A percentile compares a stretch with the other conserved stretches of the same genome.
phyloP scores from a whole-genome alignment of 169 alveolate species.

The Perkinsus chesapeaki region DNA sequence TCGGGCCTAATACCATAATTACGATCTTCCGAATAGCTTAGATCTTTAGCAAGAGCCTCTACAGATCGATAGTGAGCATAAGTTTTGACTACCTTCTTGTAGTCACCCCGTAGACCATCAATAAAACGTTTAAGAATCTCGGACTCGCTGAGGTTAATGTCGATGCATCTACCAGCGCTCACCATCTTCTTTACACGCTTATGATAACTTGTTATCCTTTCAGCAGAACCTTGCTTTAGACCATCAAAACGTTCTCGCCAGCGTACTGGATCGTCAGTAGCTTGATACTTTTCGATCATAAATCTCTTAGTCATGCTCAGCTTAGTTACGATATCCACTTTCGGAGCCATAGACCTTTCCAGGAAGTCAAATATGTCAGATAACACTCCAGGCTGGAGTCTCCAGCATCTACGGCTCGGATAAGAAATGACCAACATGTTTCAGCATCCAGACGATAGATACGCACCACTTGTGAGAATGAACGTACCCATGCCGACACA shows the following conservation, averaged over 20 bases:
- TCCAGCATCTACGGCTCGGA: not conserved
- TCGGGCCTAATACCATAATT: not conserved
- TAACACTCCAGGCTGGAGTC: no score
- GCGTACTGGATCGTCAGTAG: not conserved
- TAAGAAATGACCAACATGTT: not conserved
- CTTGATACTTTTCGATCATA: not conserved
- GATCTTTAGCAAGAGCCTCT: not conserved
- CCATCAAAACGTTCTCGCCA: not conserved
- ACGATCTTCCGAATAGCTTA: not conserved
- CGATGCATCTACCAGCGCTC: not conserved
- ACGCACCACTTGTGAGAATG: not conserved
- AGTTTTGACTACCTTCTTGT: not conserved
- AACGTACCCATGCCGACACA: not conserved
- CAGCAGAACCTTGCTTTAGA: not conserved
- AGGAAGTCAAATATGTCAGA: not conserved
- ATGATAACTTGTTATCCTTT: not conserved
- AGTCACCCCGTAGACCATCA: not conserved
- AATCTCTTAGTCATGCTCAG: not conserved
- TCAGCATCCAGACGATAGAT: not conserved
- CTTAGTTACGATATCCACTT: not conserved
- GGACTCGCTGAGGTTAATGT: not conserved
- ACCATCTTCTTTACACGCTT: constrained; percentile 1
- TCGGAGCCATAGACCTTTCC: not conserved
- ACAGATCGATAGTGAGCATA: not conserved
- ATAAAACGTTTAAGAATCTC: not conserved